Evolutionary conservation across 208 protist species (phyloP).

Genomic region (Leishmania guyanensis): DNA sequence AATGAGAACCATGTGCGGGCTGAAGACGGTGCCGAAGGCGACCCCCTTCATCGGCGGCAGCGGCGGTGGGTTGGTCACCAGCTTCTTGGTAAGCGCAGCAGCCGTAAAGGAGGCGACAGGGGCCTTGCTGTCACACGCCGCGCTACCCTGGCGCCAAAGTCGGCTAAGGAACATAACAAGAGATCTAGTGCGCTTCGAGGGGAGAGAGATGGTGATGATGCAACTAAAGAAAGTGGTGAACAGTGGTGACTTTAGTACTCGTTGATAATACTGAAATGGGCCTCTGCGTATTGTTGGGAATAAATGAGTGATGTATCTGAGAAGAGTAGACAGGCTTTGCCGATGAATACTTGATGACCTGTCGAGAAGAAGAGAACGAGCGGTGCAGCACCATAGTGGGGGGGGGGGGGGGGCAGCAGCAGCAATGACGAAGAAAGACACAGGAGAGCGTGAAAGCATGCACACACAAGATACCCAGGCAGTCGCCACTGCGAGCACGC

Average conservation of each 20-base stretch:
- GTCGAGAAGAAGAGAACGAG: neutral
- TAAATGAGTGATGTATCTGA: neutral
- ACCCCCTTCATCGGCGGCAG: constrained; percentile 59
- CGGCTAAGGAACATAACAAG: constrained; percentile 13
- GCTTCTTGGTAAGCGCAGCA: constrained; percentile 25
- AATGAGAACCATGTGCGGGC: constrained; percentile 97
- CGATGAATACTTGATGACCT: neutral
- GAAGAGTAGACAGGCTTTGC: neutral
- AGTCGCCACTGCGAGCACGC: neutral
- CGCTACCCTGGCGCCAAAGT: neutral
- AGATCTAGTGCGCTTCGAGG: neutral
- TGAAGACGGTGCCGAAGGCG: constrained; percentile 94
- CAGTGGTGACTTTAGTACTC: no score
- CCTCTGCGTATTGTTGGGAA: neutral
- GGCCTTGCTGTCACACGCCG: neutral
- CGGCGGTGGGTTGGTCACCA: constrained; percentile 50
- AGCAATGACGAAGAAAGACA: neutral
- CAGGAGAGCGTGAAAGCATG: neutral
- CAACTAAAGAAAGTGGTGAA: no score
- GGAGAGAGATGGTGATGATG: neutral
- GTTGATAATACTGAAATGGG: no score
- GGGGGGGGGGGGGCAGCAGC: neutral
- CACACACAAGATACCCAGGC: neutral
- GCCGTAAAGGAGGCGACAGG: constrained; percentile 29
- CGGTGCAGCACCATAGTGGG: neutral